Base-by-base conservation (phyloP, 169 alveolate genomes). In the Besnoitia besnoiti region DNA sequence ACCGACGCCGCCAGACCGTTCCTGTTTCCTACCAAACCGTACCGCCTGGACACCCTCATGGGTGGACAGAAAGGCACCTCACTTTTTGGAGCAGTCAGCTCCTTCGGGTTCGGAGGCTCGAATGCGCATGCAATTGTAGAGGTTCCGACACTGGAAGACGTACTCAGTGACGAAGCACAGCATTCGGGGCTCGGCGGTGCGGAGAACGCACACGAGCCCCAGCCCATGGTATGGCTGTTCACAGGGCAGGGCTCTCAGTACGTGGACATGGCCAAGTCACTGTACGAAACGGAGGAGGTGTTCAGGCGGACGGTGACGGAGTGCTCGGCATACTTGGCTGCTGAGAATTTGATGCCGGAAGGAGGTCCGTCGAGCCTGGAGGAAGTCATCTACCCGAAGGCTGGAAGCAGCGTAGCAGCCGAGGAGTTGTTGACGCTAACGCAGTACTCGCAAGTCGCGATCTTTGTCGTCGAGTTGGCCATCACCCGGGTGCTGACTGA, bases 41-140 rank as follows among this genome's bases (percentile, higher is more conserved):
- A 62, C 85, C 10, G 24, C 40, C 95, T 94, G 49, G 55, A 33
- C 8, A 33, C 85, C 0, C n/a, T 21, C 61, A 61, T 82, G 37
- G 76, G 7, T 61, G 67, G 49, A 27, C 19, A 44, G 35, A 21
- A n/a, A 3, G 42, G 47, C 49, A n/a, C 3, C 33, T 30, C 91
- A 39, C 33, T 87, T n/a, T 73, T 94, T 19, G 94, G 96, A 2
- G 95, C 92, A 4, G 95, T 94, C 47, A 87, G 94, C 40, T 92
- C 96, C 4, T 94, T 94, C 55, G 96, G 96, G 46, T 94, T 94
- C 80, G 96, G 96, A 62, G 95, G 96, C 44, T 77, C 96, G 62
- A 82, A 82, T 82, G 89, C 89, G 8, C 89, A 82, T 49, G 89
- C 89, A 35, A 35, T 82, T 14, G 76, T 82, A 7, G 89, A 82